Evolutionary conservation across 495 filamentous ascomycete species (phyloP).

Genomic region (Penicillium pancosmium): DNA sequence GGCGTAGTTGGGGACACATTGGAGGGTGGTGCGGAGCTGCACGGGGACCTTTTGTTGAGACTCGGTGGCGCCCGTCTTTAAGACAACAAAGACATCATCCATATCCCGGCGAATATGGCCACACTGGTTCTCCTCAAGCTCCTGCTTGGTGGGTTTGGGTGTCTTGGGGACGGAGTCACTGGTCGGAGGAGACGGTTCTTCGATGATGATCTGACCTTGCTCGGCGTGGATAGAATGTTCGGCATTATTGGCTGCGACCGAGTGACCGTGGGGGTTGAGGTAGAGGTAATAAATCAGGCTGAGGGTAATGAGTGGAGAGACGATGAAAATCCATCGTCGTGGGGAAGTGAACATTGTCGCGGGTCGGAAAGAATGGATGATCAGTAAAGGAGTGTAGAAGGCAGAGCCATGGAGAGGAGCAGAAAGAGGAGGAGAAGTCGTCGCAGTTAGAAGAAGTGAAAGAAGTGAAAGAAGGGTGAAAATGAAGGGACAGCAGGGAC

Average conservation of each 20-base stretch:
- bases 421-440: not conserved
- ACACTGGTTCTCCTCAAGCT: slow-evolving; percentile 20
- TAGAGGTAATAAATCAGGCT: slow-evolving; percentile 23
- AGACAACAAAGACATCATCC: slow-evolving; percentile 43
- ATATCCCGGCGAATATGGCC: slow-evolving; percentile 24
- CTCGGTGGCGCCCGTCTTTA: slow-evolving; percentile 50
- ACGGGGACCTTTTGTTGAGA: slow-evolving; percentile 39
- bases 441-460: not conserved
- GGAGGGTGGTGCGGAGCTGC: slow-evolving; percentile 44
- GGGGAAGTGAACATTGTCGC: slow-evolving; percentile 30
- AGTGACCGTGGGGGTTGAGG: slow-evolving; percentile 15
- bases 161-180: not conserved
- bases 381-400: slow-evolving; percentile 13
- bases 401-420: slow-evolving; percentile 6
- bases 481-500: not conserved
- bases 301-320: slow-evolving; percentile 29
- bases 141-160: not conserved
- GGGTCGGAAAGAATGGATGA: slow-evolving; percentile 1
- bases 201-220: slow-evolving; percentile 13
- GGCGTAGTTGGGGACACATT: slow-evolving; percentile 44
- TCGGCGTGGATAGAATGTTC: slow-evolving; percentile 14
- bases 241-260: slow-evolving; percentile 5
- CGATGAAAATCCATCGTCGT: slow-evolving; percentile 34
- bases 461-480: not conserved
- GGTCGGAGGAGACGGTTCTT: slow-evolving; percentile 1